Percentiles rank a stretch among this genome's conserved stretches.
phyloP scores from a whole-genome alignment of 495 filamentous ascomycete species.

The Viridothelium virens region DNA sequence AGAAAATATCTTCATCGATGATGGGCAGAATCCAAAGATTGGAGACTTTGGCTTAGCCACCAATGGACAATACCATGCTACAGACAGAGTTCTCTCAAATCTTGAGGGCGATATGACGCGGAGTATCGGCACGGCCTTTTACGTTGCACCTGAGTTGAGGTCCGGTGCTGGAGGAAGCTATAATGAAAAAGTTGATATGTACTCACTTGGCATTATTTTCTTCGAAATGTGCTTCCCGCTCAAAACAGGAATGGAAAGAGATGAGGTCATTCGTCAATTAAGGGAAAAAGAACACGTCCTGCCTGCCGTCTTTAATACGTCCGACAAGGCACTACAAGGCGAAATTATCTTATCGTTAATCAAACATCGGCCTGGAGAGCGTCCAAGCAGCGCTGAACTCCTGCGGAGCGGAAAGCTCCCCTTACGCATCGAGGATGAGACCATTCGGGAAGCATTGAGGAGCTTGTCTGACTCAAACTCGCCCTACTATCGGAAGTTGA shows the following conservation, averaged over 20 bases:
- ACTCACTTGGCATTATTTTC: conserved; percentile 92
- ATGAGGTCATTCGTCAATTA: conserved; percentile 61
- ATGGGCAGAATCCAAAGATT: conserved; percentile 80
- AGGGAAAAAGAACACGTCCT: conserved; percentile 60
- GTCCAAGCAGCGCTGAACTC: conserved; percentile 79
- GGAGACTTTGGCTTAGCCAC: conserved; percentile 95
- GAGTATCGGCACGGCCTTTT: conserved; percentile 89
- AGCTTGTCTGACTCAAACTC: conserved; percentile 74
- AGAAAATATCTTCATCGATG: conserved; percentile 95
- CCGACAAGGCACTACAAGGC: conserved; percentile 63
- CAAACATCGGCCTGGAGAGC: conserved; percentile 67
- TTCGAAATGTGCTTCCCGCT: conserved; percentile 92
- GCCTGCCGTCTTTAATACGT: conserved; percentile 65
- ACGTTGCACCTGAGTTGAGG: conserved; percentile 87
- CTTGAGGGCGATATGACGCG: conserved; percentile 60
- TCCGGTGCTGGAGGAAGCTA: conserved; percentile 64
- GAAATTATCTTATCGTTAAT: conserved; percentile 74
- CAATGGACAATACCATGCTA: conserved; percentile 61
- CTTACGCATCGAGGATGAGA: conserved; percentile 84
- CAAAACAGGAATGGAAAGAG: conserved; percentile 81
- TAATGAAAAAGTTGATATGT: conserved; percentile 97
- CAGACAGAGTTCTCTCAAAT: conserved; percentile 42
- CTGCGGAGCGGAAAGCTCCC: conserved; percentile 82
- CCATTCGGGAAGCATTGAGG: conserved; percentile 70
- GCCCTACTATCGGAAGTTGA: conserved; percentile 82